phyloP scores from a whole-genome alignment of 805 yeast species.

The Blastobotrys terrestris region DNA sequence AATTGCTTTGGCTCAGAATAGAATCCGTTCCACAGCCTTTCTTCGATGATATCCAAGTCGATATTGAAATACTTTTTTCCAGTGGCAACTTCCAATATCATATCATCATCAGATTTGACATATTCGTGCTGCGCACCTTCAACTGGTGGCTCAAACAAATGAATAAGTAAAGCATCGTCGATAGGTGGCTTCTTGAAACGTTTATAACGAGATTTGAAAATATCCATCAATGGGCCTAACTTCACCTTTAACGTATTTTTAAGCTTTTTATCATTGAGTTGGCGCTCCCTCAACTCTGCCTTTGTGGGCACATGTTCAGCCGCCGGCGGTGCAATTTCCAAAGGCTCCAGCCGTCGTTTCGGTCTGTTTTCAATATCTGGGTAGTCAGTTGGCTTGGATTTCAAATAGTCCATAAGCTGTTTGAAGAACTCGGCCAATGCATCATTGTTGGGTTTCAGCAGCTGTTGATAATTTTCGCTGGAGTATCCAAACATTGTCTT shows the following conservation, averaged over 20 bases:
- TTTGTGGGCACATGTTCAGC: slow-evolving; percentile 34
- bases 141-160: slow-evolving; percentile 48
- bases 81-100: slow-evolving; percentile 74
- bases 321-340: slow-evolving; percentile 36
- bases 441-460: slow-evolving; percentile 37
- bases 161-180: slow-evolving; percentile 67
- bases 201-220: slow-evolving; percentile 79
- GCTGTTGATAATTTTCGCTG: slow-evolving; percentile 41
- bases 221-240: slow-evolving; percentile 81
- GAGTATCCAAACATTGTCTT: slow-evolving; percentile 53
- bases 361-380: slow-evolving; percentile 51
- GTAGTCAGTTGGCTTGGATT: slow-evolving; percentile 65
- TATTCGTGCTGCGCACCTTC: slow-evolving; percentile 17
- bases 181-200: slow-evolving; percentile 86
- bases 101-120: slow-evolving; percentile 46
- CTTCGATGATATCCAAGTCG: slow-evolving; percentile 92
- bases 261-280: slow-evolving; percentile 67
- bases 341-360: slow-evolving; percentile 33
- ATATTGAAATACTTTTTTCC: slow-evolving; percentile 74
- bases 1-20: slow-evolving; percentile 91
- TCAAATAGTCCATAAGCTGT: slow-evolving; percentile 46
- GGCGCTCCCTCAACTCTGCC: slow-evolving; percentile 41
- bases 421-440: slow-evolving; percentile 56
- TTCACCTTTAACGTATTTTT: slow-evolving; percentile 82
- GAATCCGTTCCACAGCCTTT: slow-evolving; percentile 93